Evolutionary conservation across 495 filamentous ascomycete genomes (phyloP), one percentile per base, ranked within the genome.

Genomic region (Penicillium soppii): DNA sequence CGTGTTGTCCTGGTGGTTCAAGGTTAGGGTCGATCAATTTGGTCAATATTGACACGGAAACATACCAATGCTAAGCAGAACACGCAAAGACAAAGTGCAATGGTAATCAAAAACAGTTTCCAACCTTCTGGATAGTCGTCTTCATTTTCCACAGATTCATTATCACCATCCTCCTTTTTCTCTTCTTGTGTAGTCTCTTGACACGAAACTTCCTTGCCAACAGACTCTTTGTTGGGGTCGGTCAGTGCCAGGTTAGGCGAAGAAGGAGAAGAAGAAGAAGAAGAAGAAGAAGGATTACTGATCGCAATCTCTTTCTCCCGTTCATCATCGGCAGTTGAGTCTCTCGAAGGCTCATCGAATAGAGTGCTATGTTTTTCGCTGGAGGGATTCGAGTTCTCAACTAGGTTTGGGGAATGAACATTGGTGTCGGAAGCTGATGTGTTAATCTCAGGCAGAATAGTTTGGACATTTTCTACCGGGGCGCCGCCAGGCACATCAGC

Each of bases 11-110:
- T 79, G 30, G 16, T 7, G 9, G 20, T 50, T 62, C 27, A 23
- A 17, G 23, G 43, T 37, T 26, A 42, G 50, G 41, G 19, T 30
- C 30, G 12, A 32, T 32, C 8, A 29, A 38, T 12, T 32, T 12
- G 10, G 5, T 45, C 13, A 42, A 33, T 4, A 17, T 6, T 2
- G 35, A 15, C 3, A 2, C 10, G 23, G 9, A 47, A n/a, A 70
- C 75, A 43, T 55, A 83, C 81, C 66, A 88, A 61, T 9, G 85
- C 82, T 69, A 87, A 77, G 40, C 83, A 79, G 57, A 88, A 87
- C 9, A 88, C 78, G 8, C 80, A 82, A 15, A 88, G 66, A 56
- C 77, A 80, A 16, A 88, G 59, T 12, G 81, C 83, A 46, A 81
- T 70, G 1, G 79, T 80, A 48, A 88, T 86, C 27, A 85, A 58